phyloP scores from a whole-genome alignment of 2,329 filamentous ascomycete species.

The Rhinocladiella mackenziei region DNA sequence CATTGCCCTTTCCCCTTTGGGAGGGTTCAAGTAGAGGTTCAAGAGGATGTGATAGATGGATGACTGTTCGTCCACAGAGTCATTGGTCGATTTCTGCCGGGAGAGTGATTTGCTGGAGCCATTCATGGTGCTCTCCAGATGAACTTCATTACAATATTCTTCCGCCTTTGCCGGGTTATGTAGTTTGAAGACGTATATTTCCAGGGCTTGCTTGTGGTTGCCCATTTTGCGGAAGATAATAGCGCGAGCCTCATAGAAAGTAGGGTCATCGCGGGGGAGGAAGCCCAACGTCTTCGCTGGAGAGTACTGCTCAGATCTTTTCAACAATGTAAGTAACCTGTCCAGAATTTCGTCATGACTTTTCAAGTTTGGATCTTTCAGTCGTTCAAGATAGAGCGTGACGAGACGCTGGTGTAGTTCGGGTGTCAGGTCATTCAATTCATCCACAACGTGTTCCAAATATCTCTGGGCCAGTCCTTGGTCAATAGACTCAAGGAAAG shows the following conservation, averaged over 20 bases:
- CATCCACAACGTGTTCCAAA: constrained; percentile 83
- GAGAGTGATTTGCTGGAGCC: constrained; percentile 35
- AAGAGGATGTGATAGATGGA: constrained; percentile 92
- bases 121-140: constrained; percentile 54
- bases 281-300: constrained; percentile 70
- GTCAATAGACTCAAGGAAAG: constrained; percentile 69
- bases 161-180: constrained; percentile 84
- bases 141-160: constrained; percentile 88
- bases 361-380: constrained; percentile 42
- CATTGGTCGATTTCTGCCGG: constrained; percentile 40
- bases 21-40: constrained; percentile 81
- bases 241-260: constrained; percentile 84
- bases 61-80: constrained; percentile 55
- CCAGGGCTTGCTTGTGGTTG: constrained; percentile 89
- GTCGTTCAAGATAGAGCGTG: constrained; percentile 61
- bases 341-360: constrained; percentile 58
- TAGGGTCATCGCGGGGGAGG: constrained; percentile 75
- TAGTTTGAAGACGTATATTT: constrained; percentile 96
- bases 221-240: constrained; percentile 93
- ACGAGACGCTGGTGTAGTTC: constrained; percentile 85
- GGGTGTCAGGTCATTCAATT: constrained; percentile 77
- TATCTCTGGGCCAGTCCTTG: constrained; percentile 71
- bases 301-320: constrained; percentile 74
- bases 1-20: constrained; percentile 65
- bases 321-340: constrained; percentile 70